Evolutionary conservation across 2,329 filamentous ascomycete genomes (phyloP).

Genomic region (Trichoderma sp.): DNA sequence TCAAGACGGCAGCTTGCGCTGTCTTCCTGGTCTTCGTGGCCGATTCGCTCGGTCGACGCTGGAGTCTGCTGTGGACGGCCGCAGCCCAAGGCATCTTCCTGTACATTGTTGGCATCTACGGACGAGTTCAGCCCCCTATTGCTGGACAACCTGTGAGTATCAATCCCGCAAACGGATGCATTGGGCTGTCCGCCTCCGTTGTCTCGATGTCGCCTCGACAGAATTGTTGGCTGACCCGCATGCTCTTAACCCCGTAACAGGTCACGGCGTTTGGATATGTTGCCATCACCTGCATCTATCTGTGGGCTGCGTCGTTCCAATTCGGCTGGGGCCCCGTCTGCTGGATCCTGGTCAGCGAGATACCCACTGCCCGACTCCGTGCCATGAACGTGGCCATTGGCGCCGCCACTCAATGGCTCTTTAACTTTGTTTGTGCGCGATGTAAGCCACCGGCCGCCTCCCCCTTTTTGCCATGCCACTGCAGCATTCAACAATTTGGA

Average conservation of each 20-base stretch:
- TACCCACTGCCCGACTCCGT: slow-evolving; percentile 66
- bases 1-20: slow-evolving; percentile 67
- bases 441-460: slow-evolving; percentile 38
- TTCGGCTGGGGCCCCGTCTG: slow-evolving; percentile 71
- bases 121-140: slow-evolving; percentile 62
- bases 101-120: slow-evolving; percentile 73
- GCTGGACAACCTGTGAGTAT: slow-evolving; percentile 48
- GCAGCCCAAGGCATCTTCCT: slow-evolving; percentile 64
- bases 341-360: slow-evolving; percentile 72
- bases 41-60: slow-evolving; percentile 68
- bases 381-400: slow-evolving; percentile 69
- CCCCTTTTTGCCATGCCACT: background rate
- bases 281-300: slow-evolving; percentile 70
- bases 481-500: background rate
- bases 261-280: slow-evolving; percentile 69
- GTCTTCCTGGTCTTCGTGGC: slow-evolving; percentile 68
- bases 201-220: background rate
- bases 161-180: background rate
- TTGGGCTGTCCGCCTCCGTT: background rate
- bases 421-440: slow-evolving; percentile 72
- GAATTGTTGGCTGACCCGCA: background rate
- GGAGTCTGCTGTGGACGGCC: slow-evolving; percentile 64
- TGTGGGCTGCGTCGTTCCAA: slow-evolving; percentile 71
- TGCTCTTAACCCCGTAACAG: slow-evolving; percentile 29
- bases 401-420: slow-evolving; percentile 71